Base-by-base conservation (phyloP, 306 rosid species). In the Crotalaria pallida region DNA sequence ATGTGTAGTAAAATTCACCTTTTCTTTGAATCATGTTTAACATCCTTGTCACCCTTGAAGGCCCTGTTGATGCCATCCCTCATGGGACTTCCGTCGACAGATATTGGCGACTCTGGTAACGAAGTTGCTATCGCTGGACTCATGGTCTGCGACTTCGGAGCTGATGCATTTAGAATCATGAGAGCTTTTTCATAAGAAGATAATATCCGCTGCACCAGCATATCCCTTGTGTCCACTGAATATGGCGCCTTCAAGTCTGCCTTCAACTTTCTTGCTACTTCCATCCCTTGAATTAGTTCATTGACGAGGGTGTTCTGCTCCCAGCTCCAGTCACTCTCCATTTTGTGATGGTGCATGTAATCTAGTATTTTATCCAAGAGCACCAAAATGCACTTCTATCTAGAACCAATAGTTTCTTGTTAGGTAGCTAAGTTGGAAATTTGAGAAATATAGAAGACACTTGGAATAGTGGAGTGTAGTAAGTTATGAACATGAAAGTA, bases 231-330 rank as follows among this genome's bases (percentile, higher is more conserved):
- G 34, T 86, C 88, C 5, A 12, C 55, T 3, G 85, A 69, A 44
- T 84, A 82, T 26, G 88, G 74, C 40, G 77, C 43, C 29, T 67
- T 69, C 65, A 87, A 71, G 58, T 84, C 84, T 44, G 12, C 83
- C 75, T 85, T 88, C 80, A 92, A 69, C 80, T 80, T 88, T 76
- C 82, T 90, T 16, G 93, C 92, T n/a, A 86, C 72, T 63, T 89
- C 96, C 92, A 86, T 80, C n/a, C 98, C 96, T 53, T 86, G 85
- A 75, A 82, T 61, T 26, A 88, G 84, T 84, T 89, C 96, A 57
- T 74, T 77, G 27, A 86, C 51, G 44, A 92, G 86, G 34, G 83
- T 76, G 74, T 66, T 87, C 69, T 86, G 90, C 77, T 92, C 95
- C 89, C 85, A 83, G 66, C 80, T 75, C 82, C 72, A 45, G 4